Evolutionary conservation across 1,284 basidiomycete species (phyloP), one percentile per base, ranked within the genome.

Genomic region (Vanrija pseudolonga): DNA sequence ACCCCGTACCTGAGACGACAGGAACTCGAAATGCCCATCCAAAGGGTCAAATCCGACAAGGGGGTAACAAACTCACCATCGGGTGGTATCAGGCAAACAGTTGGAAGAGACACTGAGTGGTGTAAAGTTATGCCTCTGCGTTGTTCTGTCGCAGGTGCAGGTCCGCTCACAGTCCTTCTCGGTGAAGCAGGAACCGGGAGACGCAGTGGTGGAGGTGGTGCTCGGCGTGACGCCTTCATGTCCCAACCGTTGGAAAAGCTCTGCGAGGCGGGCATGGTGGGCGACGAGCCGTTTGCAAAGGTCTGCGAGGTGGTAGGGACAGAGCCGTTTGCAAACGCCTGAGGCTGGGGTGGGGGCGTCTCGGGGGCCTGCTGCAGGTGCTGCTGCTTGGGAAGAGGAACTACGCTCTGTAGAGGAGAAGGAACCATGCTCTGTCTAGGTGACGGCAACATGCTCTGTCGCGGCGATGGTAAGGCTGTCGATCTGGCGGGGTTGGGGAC

Each of bases 21-120:
- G 32, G 32, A 32, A 32, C 32, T 9, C 14, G 12, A 32, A 15
- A 12, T 32, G 32, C 9, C 32, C 32, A 15, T 32, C 32, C 32
- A 32, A 32, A 32, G 32, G 32, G 32, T 12, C 9, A 32, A 12
- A 4, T 32, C 32, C 14, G 32, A 12, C 32, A 9, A 32, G 17
- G 22, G 18, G 19, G 17, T 9, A 45, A 12, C 12, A 12, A 8
- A 24, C 53, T 45, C 22, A 59, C 57, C 57, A 37, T 49, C 50
- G 14, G 57, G 57, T 6, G 57, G 57, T 3, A 51, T 55, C 6
- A 59, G 37, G 1, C 55, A 51, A 18, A 59, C 57, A 6, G 32
- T 26, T 0, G 57, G 57, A 19, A 56, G 53, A 26, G 40, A n/a
- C 19, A 15, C 14, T 14, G 20, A 3, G 32, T 28, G 26, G 50